Percentiles rank a stretch among this genome's conserved stretches.
These are phyloP conservation scores for Penicillium fuscoglaucum DNA, from an alignment of 2,329 filamentous ascomycete genomes.

Conservation along the genomic window DNA sequence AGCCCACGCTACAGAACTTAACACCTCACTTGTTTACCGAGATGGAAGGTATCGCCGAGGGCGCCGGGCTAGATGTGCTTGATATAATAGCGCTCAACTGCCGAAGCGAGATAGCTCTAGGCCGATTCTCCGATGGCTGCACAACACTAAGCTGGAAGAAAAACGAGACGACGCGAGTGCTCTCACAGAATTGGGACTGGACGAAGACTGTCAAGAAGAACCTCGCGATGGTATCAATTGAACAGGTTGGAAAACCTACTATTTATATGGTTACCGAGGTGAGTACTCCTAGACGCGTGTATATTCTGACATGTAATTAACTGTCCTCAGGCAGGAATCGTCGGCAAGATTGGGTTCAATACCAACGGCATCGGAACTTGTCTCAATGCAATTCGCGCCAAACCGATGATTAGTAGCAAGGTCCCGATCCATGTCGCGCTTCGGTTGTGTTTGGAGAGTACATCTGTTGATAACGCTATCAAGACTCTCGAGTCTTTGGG, in stretches of 20 bases:
- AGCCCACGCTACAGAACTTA: constrained; percentile 44
- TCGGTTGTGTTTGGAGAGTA: constrained; percentile 55
- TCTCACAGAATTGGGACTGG: constrained; percentile 65
- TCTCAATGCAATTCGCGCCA: constrained; percentile 62
- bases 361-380: constrained; percentile 57
- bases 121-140: constrained; percentile 59
- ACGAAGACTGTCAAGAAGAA: constrained; percentile 52
- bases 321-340: constrained; percentile 49
- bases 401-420: constrained; percentile 53
- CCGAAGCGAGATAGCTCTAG: constrained; percentile 60
- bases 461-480: constrained; percentile 50
- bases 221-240: constrained; percentile 52
- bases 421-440: constrained; percentile 64
- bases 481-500: constrained; percentile 44
- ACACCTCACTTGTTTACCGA: constrained; percentile 45
- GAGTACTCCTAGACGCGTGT: not conserved
- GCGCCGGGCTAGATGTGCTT: constrained; percentile 49
- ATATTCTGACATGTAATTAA: not conserved
- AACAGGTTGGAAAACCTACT: constrained; percentile 47
- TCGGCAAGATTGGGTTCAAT: constrained; percentile 68
- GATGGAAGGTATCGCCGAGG: constrained; percentile 56
- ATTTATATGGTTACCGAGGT: constrained; percentile 58
- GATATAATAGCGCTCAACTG: constrained; percentile 61
- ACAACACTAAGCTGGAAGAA: constrained; percentile 57
- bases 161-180: constrained; percentile 34